A percentile compares a stretch with the other conserved stretches of the same genome.
phyloP scores from a whole-genome alignment of 768 basidiomycete genomes.

The Melanogaster broomeanus region DNA sequence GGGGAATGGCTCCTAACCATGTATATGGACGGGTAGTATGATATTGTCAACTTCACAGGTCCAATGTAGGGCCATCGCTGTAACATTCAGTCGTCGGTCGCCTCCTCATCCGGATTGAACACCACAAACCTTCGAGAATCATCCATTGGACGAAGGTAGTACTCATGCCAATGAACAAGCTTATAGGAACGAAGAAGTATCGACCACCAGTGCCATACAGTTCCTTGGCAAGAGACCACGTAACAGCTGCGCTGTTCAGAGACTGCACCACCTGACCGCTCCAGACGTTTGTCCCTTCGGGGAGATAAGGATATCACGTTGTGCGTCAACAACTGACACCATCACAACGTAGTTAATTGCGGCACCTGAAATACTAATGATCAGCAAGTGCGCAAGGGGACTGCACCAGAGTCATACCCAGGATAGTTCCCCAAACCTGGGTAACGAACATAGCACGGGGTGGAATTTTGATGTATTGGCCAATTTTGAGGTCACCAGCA shows the following conservation, averaged over 20 bases:
- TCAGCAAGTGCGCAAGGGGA: too few relatives aligned
- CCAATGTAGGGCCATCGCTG: conserved; percentile 60
- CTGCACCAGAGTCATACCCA: conserved; percentile 5
- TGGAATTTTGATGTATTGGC: conserved; percentile 57
- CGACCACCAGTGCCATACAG: conserved; percentile 55
- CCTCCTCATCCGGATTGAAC: not conserved
- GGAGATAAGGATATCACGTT: conserved; percentile 54
- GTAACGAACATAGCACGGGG: conserved; percentile 66
- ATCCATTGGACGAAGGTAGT: conserved; percentile 56
- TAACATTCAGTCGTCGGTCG: not conserved
- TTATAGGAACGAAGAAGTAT: conserved; percentile 58
- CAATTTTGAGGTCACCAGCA: conserved; percentile 51
- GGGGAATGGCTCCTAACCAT: conserved; percentile 31
- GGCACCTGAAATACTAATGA: conserved; percentile 15
- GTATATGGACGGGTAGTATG: conserved; percentile 59
- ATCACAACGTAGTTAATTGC: conserved; percentile 54
- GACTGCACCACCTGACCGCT: conserved; percentile 52
- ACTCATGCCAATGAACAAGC: conserved; percentile 53
- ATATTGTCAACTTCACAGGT: conserved; percentile 47
- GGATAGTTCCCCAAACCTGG: conserved; percentile 42
- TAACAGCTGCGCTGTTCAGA: conserved; percentile 59
- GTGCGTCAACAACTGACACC: conserved; percentile 45
- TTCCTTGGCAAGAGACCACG: conserved; percentile 65
- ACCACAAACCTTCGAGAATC: conserved; percentile 45
- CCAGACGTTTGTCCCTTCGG: conserved; percentile 64